A percentile compares a stretch with the other conserved stretches of the same genome.
These are phyloP conservation scores for Podospora australis DNA, from an alignment of 495 filamentous ascomycete species.

Conservation along the genomic window DNA sequence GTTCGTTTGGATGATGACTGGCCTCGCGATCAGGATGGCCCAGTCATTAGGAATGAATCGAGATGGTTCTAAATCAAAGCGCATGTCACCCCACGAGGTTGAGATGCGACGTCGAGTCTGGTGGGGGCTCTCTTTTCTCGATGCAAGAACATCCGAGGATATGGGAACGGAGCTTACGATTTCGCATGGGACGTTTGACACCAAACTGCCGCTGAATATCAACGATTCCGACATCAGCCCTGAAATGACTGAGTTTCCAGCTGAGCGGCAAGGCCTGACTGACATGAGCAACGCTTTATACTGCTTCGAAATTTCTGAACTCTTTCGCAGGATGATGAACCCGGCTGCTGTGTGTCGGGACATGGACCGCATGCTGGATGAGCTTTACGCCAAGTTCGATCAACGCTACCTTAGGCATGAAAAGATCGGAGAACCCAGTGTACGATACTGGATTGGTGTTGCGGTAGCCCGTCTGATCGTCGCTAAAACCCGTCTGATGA, in stretches of 20 bases:
- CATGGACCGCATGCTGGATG: slow-evolving; percentile 55
- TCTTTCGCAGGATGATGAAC: slow-evolving; percentile 36
- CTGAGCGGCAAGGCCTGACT: slow-evolving; percentile 28
- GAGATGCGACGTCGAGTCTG: slow-evolving; percentile 45
- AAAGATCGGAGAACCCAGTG: slow-evolving; percentile 41
- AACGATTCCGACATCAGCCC: slow-evolving; percentile 41
- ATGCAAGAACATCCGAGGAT: slow-evolving; percentile 33
- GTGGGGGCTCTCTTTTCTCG: slow-evolving; percentile 39
- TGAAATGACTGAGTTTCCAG: slow-evolving; percentile 24
- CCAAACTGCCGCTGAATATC: slow-evolving; percentile 37
- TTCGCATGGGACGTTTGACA: slow-evolving; percentile 31
- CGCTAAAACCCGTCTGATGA: slow-evolving; percentile 43
- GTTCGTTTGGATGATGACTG: slow-evolving; percentile 52
- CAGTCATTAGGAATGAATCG: slow-evolving; percentile 45
- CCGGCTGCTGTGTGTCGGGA: slow-evolving; percentile 23
- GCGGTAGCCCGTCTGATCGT: slow-evolving; percentile 60
- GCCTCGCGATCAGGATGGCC: slow-evolving; percentile 42
- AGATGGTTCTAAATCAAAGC: slow-evolving; percentile 33
- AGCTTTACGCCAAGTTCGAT: slow-evolving; percentile 56
- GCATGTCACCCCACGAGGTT: slow-evolving; percentile 42
- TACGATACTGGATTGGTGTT: slow-evolving; percentile 60
- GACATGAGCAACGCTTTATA: slow-evolving; percentile 29
- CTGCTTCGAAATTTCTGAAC: slow-evolving; percentile 22
- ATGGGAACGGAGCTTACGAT: slow-evolving; percentile 40
- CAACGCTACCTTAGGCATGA: slow-evolving; percentile 48